Conservation (phyloP, 2,329 filamentous ascomycete genomes). For the Colletotrichum sp. region DNA sequence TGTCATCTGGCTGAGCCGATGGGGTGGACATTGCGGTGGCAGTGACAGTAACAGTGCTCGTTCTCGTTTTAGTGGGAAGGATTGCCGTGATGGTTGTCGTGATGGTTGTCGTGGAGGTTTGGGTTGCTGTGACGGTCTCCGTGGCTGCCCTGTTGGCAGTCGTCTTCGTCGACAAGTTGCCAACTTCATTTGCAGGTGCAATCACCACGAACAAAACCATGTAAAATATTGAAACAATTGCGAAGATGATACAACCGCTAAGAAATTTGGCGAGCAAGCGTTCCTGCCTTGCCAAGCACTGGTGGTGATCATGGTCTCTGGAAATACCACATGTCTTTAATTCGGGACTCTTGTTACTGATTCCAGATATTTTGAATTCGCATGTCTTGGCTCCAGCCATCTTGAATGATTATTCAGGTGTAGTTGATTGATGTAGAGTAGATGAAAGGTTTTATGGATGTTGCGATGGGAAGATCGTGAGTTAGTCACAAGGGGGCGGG, state of each 20-base stretch:
- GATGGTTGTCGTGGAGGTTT: neutral
- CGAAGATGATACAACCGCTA: neutral
- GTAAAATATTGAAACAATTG: neutral
- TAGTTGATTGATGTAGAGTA: neutral
- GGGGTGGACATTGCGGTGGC: neutral
- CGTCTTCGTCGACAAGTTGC: neutral
- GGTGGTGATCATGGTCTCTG: neutral
- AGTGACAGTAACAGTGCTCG: neutral
- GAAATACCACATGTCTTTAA: accelerated
- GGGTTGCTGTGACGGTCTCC: neutral
- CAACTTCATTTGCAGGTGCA: neutral
- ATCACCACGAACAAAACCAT: neutral
- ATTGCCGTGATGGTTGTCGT: neutral
- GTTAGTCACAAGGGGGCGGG: neutral
- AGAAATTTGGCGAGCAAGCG: neutral
- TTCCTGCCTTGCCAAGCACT: neutral
- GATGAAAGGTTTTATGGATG: neutral
- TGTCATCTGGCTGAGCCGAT: neutral
- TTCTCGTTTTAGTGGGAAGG: neutral
- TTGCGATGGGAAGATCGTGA: neutral
- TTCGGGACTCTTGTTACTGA: neutral
- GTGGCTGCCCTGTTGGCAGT: neutral
- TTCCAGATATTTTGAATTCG: neutral
- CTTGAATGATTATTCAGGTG: neutral
- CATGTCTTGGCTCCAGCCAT: neutral